Evolutionary conservation across 2,329 filamentous ascomycete species (phyloP).

Genomic region (Fusarium dimerum): DNA sequence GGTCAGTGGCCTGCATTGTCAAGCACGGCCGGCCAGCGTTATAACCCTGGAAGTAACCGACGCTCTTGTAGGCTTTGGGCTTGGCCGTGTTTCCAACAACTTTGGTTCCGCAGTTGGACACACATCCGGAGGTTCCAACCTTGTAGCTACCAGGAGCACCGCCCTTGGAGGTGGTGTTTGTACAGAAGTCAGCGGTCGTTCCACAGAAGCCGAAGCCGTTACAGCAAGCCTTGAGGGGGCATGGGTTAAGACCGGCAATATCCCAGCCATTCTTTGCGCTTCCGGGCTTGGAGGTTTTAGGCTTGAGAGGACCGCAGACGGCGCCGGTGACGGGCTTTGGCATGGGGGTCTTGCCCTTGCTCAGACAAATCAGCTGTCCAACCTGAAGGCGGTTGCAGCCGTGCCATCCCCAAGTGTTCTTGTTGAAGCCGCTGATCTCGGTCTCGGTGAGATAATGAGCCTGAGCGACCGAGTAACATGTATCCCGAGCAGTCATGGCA

Average conservation of each 20-base stretch:
- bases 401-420: conserved; percentile 40
- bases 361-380: conserved; percentile 36
- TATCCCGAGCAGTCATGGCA: conserved; percentile 32
- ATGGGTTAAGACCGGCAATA: conserved; percentile 45
- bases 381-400: conserved; percentile 33
- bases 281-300: conserved; percentile 26
- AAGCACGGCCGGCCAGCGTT: conserved; percentile 31
- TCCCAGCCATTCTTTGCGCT: conserved; percentile 29
- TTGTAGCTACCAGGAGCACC: conserved; percentile 30
- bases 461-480: conserved; percentile 34
- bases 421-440: conserved; percentile 40
- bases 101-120: conserved; percentile 36
- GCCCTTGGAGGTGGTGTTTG: conserved; percentile 28
- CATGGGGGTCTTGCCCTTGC: conserved; percentile 36
- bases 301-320: conserved; percentile 37
- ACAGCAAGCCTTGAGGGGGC: conserved; percentile 46
- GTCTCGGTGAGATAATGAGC: conserved; percentile 36
- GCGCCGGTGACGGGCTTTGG: conserved; percentile 32
- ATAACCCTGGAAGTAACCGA: conserved; percentile 38
- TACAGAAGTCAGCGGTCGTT: conserved; percentile 45
- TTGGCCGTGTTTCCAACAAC: conserved; percentile 31
- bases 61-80: conserved; percentile 26
- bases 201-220: conserved; percentile 48
- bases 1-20: conserved; percentile 30
- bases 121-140: conserved; percentile 28